A percentile compares a stretch with the other conserved stretches of the same genome.
Conservation (phyloP, 83 land plant genomes). For the Thuja plicata region DNA sequence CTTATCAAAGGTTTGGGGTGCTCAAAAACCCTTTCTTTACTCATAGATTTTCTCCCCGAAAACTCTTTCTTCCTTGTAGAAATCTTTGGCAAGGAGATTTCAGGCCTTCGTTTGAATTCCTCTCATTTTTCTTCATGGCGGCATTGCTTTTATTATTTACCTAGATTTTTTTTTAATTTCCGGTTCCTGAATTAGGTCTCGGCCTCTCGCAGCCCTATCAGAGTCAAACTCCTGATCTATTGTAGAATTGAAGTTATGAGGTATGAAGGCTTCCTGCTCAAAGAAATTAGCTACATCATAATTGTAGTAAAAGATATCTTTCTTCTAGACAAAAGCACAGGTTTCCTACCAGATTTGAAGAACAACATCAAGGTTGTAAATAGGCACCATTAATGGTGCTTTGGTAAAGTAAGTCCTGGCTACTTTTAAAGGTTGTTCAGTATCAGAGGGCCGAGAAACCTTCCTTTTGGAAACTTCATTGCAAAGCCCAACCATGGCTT, state of each 20-base stretch:
- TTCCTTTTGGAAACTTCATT: conserved; percentile 30
- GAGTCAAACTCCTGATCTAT: conserved; percentile 11
- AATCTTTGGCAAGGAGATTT: conserved; percentile 3
- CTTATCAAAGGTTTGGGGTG: conserved; percentile 16
- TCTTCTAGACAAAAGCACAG: conserved; percentile 48
- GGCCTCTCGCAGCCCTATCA: background rate
- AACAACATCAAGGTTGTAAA: conserved; percentile 41
- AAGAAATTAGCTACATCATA: conserved; percentile 56
- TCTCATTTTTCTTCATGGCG: background rate
- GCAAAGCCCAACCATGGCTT: conserved; percentile 38
- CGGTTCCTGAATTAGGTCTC: background rate
- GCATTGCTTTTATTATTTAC: background rate
- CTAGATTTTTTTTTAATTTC: background rate
- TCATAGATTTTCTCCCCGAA: conserved; percentile 15
- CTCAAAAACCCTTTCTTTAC: conserved; percentile 13
- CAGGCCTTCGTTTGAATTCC: conserved; percentile 14
- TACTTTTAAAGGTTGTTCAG: conserved; percentile 19
- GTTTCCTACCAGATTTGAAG: conserved; percentile 45
- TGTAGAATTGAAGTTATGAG: conserved; percentile 20
- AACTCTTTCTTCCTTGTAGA: background rate
- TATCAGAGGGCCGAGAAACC: conserved; percentile 33
- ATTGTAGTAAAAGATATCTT: conserved; percentile 36
- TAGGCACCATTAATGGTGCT: conserved; percentile 45
- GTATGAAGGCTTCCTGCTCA: conserved; percentile 38
- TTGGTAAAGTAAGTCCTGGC: conserved; percentile 29